phyloP scores from a whole-genome alignment of 768 basidiomycete genomes.

The Rhizopogon vesiculosus region DNA sequence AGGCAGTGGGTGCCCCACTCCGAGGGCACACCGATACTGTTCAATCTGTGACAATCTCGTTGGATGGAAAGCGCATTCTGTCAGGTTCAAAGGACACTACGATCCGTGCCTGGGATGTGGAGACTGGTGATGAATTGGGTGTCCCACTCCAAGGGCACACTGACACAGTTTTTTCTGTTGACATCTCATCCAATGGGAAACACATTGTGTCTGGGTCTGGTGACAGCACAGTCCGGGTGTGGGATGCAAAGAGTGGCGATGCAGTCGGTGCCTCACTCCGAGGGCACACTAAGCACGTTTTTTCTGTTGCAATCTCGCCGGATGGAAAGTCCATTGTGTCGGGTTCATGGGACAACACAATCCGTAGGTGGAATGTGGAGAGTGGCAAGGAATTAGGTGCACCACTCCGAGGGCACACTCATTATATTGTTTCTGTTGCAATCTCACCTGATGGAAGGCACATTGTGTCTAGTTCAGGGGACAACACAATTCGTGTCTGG shows the following conservation, averaged over 20 bases:
- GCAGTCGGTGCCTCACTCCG: neutral
- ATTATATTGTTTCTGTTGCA: too few species aligned
- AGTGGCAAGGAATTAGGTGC: too few species aligned
- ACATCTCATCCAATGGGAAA: neutral
- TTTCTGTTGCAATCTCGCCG: too few species aligned
- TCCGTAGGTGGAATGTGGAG: neutral
- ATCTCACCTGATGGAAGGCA: too few species aligned
- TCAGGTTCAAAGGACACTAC: neutral
- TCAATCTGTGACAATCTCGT: neutral
- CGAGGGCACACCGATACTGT: neutral
- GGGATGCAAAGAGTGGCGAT: neutral
- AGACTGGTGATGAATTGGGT: neutral
- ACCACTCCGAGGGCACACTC: too few species aligned
- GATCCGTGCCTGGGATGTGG: neutral
- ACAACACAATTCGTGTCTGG: slow-evolving; percentile 8
- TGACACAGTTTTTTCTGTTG: neutral
- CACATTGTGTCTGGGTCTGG: neutral
- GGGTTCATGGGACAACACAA: neutral
- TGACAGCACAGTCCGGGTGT: neutral
- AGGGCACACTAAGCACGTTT: too few species aligned
- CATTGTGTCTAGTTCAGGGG: neutral
- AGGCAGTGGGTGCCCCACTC: neutral
- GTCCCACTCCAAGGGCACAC: neutral
- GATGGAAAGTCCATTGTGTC: neutral
- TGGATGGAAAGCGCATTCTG: neutral